A percentile compares a stretch with the other conserved stretches of the same genome.
Evolutionary conservation across 2,329 filamentous ascomycete genomes (phyloP).

Genomic region (Fusarium coffeatum): DNA sequence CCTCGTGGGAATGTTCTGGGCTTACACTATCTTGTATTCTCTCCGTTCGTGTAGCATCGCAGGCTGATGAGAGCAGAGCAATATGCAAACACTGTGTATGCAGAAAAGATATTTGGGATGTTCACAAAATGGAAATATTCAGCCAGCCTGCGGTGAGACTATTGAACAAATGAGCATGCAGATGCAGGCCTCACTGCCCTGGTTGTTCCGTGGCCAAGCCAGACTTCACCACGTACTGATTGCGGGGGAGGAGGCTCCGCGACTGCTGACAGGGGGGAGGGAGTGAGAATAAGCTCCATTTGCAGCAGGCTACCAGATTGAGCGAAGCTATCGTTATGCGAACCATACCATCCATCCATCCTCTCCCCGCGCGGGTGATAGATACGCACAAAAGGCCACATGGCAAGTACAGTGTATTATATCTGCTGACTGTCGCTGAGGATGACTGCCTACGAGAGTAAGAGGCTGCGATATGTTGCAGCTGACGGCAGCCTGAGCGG

Average conservation of each 20-base stretch:
- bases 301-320: slow-evolving; percentile 9
- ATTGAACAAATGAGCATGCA: slow-evolving; percentile 9
- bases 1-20: slow-evolving; percentile 15
- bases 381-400: slow-evolving; percentile 17
- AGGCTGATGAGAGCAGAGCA: slow-evolving; percentile 1
- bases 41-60: not conserved
- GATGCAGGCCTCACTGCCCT: slow-evolving; percentile 23
- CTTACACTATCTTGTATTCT: not conserved
- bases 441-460: slow-evolving; percentile 10
- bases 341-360: slow-evolving; percentile 14
- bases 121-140: slow-evolving; percentile 17
- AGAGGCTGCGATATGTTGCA: slow-evolving; percentile 13
- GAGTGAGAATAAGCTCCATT: slow-evolving; percentile 26
- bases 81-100: slow-evolving; percentile 29
- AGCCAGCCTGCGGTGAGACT: slow-evolving; percentile 31
- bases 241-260: slow-evolving; percentile 33
- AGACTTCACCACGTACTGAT: slow-evolving; percentile 34
- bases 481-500: slow-evolving; percentile 18
- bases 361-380: slow-evolving; percentile 9
- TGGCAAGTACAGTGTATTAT: slow-evolving; percentile 6
- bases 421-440: slow-evolving; percentile 14
- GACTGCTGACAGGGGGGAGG: slow-evolving; percentile 29
- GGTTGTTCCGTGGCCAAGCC: slow-evolving; percentile 16
- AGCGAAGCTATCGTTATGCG: slow-evolving; percentile 25
- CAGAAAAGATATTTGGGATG: not conserved